phyloP scores from a whole-genome alignment of 305 asterid species.

The Caryopteris hybrid region DNA sequence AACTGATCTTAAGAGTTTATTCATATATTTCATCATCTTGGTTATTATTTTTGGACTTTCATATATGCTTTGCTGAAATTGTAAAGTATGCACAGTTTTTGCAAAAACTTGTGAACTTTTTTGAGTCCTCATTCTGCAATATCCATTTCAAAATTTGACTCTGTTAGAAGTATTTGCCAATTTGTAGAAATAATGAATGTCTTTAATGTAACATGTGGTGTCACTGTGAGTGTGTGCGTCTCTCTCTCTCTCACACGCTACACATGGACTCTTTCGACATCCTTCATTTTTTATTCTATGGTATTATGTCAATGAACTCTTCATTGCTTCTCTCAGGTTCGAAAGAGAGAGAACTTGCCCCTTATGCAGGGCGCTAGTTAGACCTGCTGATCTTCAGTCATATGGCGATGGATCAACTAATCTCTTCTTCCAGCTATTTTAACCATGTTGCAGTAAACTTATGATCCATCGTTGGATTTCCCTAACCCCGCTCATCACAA shows the following conservation, averaged over 20 bases:
- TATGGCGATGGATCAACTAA: slow-evolving; percentile 63
- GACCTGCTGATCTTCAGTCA: slow-evolving; percentile 59
- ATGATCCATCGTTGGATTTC: not conserved
- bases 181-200: not conserved
- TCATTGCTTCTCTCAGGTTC: slow-evolving; percentile 38
- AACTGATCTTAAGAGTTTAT: not conserved
- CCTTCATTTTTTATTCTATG: not conserved
- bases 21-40: not conserved
- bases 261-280: not conserved
- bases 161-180: not conserved
- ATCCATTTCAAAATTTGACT: not conserved
- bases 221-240: not conserved
- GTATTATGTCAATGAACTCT: not conserved
- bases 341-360: slow-evolving; percentile 69
- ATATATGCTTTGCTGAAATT: no score
- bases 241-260: no score
- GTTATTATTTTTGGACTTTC: no score
- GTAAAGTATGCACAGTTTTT: not conserved
- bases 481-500: not conserved
- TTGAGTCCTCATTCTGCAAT: not conserved
- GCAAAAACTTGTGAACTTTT: not conserved
- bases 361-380: slow-evolving; percentile 60
- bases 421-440: slow-evolving; percentile 53
- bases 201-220: not conserved
- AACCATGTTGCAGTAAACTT: not conserved